These are phyloP conservation scores for Tolypocladium guangdongense DNA, from an alignment of 2,329 filamentous ascomycete species.

Conservation along the genomic window DNA sequence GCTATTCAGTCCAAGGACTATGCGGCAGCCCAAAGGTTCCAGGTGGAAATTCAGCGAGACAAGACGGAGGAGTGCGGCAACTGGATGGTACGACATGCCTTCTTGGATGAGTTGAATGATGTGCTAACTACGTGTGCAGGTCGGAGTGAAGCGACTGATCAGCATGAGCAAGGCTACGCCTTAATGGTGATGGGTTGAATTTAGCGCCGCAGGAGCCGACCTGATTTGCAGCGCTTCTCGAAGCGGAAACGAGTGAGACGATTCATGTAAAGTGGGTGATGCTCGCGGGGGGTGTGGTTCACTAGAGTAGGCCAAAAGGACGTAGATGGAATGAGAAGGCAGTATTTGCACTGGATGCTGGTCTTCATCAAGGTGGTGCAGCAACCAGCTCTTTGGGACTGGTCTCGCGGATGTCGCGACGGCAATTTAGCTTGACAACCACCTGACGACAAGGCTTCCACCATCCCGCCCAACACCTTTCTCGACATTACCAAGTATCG, in stretches of 20 bases:
- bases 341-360: neutral
- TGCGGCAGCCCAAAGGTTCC: conserved; percentile 53
- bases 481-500: neutral
- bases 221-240: neutral
- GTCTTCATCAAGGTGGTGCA: neutral
- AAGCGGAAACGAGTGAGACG: neutral
- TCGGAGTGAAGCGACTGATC: conserved; percentile 66
- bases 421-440: no score
- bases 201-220: neutral
- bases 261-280: neutral
- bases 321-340: neutral
- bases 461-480: neutral
- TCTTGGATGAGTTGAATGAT: neutral
- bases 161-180: conserved; percentile 71
- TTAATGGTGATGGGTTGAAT: conserved; percentile 14
- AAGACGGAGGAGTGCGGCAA: conserved; percentile 72
- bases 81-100: conserved; percentile 62
- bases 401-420: neutral
- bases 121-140: conserved; percentile 39
- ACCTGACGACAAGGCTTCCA: neutral
- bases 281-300: neutral
- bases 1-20: conserved; percentile 62
- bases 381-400: no score
- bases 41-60: conserved; percentile 65
- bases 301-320: neutral